Percentiles rank a stretch among this genome's conserved stretches.
phyloP scores from a whole-genome alignment of 1,284 basidiomycete species.

The Boletus sp. region DNA sequence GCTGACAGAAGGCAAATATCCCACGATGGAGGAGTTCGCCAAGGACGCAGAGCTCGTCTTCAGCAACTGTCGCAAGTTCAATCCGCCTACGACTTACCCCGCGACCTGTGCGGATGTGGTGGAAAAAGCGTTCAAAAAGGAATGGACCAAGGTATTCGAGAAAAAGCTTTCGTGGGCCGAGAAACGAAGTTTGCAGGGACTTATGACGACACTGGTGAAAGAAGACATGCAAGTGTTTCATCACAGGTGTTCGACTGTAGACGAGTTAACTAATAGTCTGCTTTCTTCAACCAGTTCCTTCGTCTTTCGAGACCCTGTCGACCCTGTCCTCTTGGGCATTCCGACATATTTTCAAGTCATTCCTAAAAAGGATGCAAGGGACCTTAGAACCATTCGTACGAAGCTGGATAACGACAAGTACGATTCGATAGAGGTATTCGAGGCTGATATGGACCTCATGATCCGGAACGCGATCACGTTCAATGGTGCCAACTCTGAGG shows the following conservation, averaged over 20 bases:
- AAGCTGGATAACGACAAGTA: conserved; percentile 88
- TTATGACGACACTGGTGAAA: conserved; percentile 74
- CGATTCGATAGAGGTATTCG: conserved; percentile 74
- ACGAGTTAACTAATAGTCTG: conserved; percentile 8
- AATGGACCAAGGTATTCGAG: conserved; percentile 84
- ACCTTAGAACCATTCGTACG: conserved; percentile 80
- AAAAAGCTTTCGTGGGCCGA: conserved; percentile 79
- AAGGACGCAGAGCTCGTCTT: conserved; percentile 87
- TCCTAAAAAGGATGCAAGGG: conserved; percentile 83
- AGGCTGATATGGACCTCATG: conserved; percentile 87
- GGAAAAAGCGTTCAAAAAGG: conserved; percentile 79
- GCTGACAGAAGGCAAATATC: conserved; percentile 69
- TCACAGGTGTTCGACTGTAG: not conserved
- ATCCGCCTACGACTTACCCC: conserved; percentile 81
- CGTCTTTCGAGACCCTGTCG: conserved; percentile 86
- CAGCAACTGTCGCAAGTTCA: conserved; percentile 89
- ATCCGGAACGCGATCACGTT: conserved; percentile 83
- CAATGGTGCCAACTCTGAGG: conserved; percentile 81
- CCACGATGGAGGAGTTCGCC: conserved; percentile 81
- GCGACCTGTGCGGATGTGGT: conserved; percentile 72
- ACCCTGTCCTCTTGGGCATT: conserved; percentile 75
- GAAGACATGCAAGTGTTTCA: conserved; percentile 65
- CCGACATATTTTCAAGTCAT: conserved; percentile 87
- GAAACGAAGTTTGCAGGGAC: conserved; percentile 76
- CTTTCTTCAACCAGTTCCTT: conserved; percentile 53